These are phyloP conservation scores for Tetraselmis striata DNA, from an alignment of 139 green algal genomes.

Conservation along the genomic window DNA sequence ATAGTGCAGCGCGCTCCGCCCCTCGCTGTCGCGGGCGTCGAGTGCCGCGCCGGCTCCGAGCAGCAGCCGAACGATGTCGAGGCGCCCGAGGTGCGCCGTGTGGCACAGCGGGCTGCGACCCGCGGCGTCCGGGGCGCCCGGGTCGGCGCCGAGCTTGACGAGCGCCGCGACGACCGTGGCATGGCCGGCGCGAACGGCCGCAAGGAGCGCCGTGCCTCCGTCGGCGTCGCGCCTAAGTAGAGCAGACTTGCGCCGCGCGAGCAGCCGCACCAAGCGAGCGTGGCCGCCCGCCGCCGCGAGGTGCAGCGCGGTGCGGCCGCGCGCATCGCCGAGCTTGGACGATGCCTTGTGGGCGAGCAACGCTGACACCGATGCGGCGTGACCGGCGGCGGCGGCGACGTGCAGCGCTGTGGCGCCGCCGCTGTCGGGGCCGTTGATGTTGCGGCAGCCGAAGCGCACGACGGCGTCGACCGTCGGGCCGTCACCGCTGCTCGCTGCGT, in stretches of 20 bases:
- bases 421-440: background rate
- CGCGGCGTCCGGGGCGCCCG: background rate
- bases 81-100: background rate
- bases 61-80: background rate
- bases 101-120: background rate
- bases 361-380: background rate
- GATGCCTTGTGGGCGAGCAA: background rate
- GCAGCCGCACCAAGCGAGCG: background rate
- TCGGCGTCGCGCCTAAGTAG: background rate
- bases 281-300: background rate
- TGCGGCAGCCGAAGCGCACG: background rate
- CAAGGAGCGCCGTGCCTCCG: background rate
- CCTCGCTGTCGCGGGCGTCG: background rate
- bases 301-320: conserved; percentile 9
- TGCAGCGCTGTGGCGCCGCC: background rate
- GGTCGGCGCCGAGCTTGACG: background rate
- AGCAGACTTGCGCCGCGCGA: background rate
- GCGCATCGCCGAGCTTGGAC: background rate
- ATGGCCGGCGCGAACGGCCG: background rate
- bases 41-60: background rate
- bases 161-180: background rate
- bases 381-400: background rate
- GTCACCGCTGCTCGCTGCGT: background rate
- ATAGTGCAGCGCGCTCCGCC: background rate
- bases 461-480: background rate